phyloP scores from a whole-genome alignment of 1,139 yeast genomes.

The Candida tetrigidarum region DNA sequence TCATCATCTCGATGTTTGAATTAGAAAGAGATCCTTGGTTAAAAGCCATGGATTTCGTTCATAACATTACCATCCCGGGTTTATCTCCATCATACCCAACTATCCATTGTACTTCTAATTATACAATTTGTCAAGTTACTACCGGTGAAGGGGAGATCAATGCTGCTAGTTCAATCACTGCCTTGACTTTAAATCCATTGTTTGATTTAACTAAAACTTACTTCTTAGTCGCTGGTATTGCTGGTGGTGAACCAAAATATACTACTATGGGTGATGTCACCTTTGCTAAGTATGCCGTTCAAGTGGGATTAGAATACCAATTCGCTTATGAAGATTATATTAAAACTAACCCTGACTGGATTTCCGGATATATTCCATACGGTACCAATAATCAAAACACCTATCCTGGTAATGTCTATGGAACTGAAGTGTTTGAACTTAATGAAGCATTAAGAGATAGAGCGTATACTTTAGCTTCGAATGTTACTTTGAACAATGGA shows the following conservation, averaged over 20 bases:
- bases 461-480: constrained; percentile 55
- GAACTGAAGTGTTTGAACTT: constrained; percentile 68
- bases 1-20: constrained; percentile 60
- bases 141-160: constrained; percentile 75
- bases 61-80: constrained; percentile 64
- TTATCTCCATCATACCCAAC: constrained; percentile 63
- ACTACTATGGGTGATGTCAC: constrained; percentile 60
- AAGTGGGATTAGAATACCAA: constrained; percentile 64
- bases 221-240: constrained; percentile 68
- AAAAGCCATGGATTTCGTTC: constrained; percentile 46
- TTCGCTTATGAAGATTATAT: constrained; percentile 50
- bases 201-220: constrained; percentile 64
- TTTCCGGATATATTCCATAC: constrained; percentile 61
- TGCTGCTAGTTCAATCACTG: constrained; percentile 64
- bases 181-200: constrained; percentile 55
- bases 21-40: constrained; percentile 62
- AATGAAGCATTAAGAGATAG: constrained; percentile 63
- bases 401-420: constrained; percentile 61
- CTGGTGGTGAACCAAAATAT: constrained; percentile 60
- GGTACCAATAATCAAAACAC: constrained; percentile 54
- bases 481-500: constrained; percentile 50
- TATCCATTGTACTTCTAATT: constrained; percentile 57
- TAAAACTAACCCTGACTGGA: constrained; percentile 57
- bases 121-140: constrained; percentile 61
- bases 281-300: constrained; percentile 64